These are phyloP conservation scores for Populus hybrid DNA, from an alignment of 441 rosid genomes.

Conservation along the genomic window DNA sequence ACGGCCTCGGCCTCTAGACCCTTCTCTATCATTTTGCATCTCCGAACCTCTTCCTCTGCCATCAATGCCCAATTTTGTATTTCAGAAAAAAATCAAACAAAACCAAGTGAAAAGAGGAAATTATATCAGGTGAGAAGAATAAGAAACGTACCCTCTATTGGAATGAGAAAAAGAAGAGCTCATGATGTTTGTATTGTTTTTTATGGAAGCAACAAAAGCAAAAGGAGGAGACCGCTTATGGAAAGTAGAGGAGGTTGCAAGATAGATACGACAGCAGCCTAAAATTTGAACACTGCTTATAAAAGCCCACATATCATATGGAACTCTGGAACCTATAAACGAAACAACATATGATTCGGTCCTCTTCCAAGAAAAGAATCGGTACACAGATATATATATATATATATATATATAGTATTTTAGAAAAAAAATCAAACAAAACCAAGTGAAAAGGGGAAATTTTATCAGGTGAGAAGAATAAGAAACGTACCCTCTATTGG, in stretches of 20 bases:
- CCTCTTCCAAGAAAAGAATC: too few species aligned
- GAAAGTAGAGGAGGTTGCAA: slow-evolving; percentile 10
- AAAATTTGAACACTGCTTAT: slow-evolving; percentile 24
- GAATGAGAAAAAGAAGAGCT: slow-evolving; percentile 40
- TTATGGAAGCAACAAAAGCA: slow-evolving; percentile 19
- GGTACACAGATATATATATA: too few species aligned
- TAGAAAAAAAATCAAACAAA: not conserved
- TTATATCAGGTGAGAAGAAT: not conserved
- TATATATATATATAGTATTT: too few species aligned
- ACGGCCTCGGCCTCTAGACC: slow-evolving; percentile 47
- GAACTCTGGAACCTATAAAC: too few species aligned
- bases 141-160: slow-evolving; percentile 35
- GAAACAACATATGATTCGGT: too few species aligned
- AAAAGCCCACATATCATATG: slow-evolving; percentile 8
- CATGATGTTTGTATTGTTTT: slow-evolving; percentile 25
- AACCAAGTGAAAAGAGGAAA: not conserved
- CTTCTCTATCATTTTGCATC: slow-evolving; percentile 35
- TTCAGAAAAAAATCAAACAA: not conserved
- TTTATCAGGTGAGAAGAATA: not conserved
- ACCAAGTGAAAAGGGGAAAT: not conserved
- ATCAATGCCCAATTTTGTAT: not conserved
- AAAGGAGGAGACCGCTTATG: not conserved
- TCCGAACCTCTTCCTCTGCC: slow-evolving; percentile 44
- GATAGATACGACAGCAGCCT: slow-evolving; percentile 21
- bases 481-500: slow-evolving; percentile 40